Conservation (phyloP, 441 rosid genomes). For the Geranium incanum region DNA sequence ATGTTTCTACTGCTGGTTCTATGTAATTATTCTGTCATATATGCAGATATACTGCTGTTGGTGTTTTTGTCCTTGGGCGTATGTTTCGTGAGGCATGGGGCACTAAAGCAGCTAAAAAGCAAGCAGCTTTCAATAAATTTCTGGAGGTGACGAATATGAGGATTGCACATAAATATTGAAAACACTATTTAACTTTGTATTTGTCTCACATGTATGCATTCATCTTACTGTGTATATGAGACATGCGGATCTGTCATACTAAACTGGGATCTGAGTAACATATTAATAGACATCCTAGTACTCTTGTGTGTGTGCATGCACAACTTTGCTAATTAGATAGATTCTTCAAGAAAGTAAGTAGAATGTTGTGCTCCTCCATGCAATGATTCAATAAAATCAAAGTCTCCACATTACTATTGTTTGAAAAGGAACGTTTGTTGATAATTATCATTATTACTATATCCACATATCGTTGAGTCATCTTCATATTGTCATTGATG, state of each 20-base stretch:
- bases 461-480: neutral
- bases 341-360: too few relatives aligned
- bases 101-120: constrained; percentile 49
- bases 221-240: neutral
- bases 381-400: neutral
- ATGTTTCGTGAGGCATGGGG: constrained; percentile 95
- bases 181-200: constrained; percentile 1
- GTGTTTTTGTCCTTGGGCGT: constrained; percentile 89
- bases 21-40: constrained; percentile 14
- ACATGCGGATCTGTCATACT: neutral
- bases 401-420: neutral
- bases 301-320: neutral
- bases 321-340: too few relatives aligned
- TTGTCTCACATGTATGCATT: neutral
- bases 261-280: constrained; percentile 7
- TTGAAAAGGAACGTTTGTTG: neutral
- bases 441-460: neutral
- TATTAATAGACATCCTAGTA: neutral
- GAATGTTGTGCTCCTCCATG: neutral
- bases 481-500: neutral
- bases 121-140: constrained; percentile 68
- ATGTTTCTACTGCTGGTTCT: neutral
- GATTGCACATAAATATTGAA: constrained; percentile 18
- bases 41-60: constrained; percentile 87
- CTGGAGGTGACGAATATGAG: constrained; percentile 54